Evolutionary conservation across 1,139 yeast species (phyloP), one percentile per base, ranked within the genome.

Genomic region (Sugiyamaella castrensis): DNA sequence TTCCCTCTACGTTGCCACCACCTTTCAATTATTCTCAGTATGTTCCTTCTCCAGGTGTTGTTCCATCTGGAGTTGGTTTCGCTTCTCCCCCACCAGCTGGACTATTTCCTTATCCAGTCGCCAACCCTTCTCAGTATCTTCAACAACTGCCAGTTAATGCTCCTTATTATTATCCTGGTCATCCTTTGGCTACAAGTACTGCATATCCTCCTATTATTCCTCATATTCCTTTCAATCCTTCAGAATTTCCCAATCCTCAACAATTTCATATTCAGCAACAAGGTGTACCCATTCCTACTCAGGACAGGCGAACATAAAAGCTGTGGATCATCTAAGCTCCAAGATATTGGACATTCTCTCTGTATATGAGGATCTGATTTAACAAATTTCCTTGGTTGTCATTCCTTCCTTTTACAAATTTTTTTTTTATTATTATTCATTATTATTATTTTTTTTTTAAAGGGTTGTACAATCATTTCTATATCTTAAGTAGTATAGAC

Each of bases 121-220:
- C 40, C 1, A 33, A 44, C 4, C 36, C 35, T 39, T 15, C 38
- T 16, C 15, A 42, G 19, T 26, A 3, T 30, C 38, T 10, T 24
- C 33, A 10, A 19, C 37, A 28, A 9, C 40, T 28, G 9, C 40
- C 32, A 31, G 29, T 38, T 7, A n/a, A 36, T 13, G 38, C 39
- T 10, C 49, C 39, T 2, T 41, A 35, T 24, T 43, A 30, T 16
- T 42, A 42, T 15, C 46, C 46, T 3, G 43, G 43, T 16, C 43
- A 45, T 30, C 48, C 48, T 8, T 28, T 45, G 10, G 36, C 30
- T 12, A 45, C 48, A 5, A 45, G 48, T 29, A 45, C 48, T 19
- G 30, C 13, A n/a, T 38, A 38, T 37, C 48, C 48, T 8, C 43
- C 43, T 3, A 40, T 39, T 13, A 33, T 45, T 13, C 48, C 48